phyloP scores from a whole-genome alignment of 768 basidiomycete species.

The Boletus coccyginus region DNA sequence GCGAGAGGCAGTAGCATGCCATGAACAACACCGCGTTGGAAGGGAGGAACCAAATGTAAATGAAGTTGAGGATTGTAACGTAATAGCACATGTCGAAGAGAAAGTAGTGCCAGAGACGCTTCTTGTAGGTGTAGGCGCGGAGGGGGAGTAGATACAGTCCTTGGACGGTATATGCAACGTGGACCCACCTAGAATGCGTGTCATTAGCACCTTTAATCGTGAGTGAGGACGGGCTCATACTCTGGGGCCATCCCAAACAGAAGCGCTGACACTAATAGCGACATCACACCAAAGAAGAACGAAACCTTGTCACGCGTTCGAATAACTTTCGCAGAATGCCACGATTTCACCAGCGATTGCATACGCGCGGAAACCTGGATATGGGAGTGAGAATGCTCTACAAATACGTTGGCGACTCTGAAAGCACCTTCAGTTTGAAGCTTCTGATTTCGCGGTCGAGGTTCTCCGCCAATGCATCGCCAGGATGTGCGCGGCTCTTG shows the following conservation, averaged over 20 bases:
- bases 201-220: conserved; percentile 3
- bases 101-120: conserved; percentile 93
- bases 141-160: conserved; percentile 76
- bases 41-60: conserved; percentile 92
- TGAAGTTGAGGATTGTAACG: conserved; percentile 84
- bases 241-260: conserved; percentile 87
- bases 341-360: conserved; percentile 71
- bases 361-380: conserved; percentile 76
- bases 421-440: conserved; percentile 76
- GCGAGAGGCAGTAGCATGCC: conserved; percentile 89
- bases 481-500: conserved; percentile 54
- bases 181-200: conserved; percentile 65
- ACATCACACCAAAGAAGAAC: conserved; percentile 95
- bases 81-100: conserved; percentile 93
- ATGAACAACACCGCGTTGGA: conserved; percentile 75
- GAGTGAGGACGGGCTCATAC: conserved; percentile 39
- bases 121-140: conserved; percentile 86
- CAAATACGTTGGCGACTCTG: not conserved
- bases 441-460: conserved; percentile 84
- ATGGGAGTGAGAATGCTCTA: conserved; percentile 4
- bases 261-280: conserved; percentile 77
- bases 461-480: conserved; percentile 69
- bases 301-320: conserved; percentile 81
- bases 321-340: conserved; percentile 91
- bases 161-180: conserved; percentile 81